phyloP scores from a whole-genome alignment of 257 asterid species.

The Solanum chmielewskii region DNA sequence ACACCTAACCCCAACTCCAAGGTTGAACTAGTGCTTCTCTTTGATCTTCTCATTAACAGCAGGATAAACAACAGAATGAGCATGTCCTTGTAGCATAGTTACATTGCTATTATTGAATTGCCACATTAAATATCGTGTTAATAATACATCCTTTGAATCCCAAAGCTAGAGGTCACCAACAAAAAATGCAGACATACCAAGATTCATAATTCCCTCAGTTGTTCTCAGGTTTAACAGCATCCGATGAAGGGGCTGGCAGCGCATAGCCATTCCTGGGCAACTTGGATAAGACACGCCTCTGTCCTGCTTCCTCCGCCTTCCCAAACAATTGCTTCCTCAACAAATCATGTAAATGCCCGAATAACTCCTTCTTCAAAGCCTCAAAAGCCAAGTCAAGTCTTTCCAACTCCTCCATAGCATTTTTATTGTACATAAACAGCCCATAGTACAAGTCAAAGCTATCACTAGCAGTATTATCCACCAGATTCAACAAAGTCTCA shows the following conservation, averaged over 20 bases:
- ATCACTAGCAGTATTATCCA: conserved; percentile 62
- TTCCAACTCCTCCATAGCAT: conserved; percentile 70
- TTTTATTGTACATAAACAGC: conserved; percentile 63
- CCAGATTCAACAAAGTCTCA: conserved; percentile 66
- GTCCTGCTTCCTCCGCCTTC: conserved; percentile 34
- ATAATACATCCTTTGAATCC: not conserved
- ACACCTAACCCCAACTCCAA: not conserved
- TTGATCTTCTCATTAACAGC: not conserved
- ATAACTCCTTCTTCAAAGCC: conserved; percentile 65
- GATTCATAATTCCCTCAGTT: not conserved
- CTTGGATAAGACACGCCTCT: conserved; percentile 30
- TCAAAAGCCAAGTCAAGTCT: conserved; percentile 70
- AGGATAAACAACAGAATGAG: not conserved
- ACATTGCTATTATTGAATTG: not conserved
- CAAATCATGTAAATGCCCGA: conserved; percentile 60
- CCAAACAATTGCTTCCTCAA: conserved; percentile 74
- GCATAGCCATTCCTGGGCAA: conserved; percentile 38
- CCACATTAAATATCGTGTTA: not conserved
- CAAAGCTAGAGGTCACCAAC: not conserved
- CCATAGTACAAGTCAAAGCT: conserved; percentile 83
- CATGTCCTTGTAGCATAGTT: not conserved
- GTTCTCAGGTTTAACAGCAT: not conserved
- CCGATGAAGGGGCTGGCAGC: conserved; percentile 36
- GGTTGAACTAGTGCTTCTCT: not conserved
- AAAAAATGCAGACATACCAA: conserved; percentile 1